These are phyloP conservation scores for Erythrophleum fordii DNA, from an alignment of 306 rosid species.

Conservation along the genomic window DNA sequence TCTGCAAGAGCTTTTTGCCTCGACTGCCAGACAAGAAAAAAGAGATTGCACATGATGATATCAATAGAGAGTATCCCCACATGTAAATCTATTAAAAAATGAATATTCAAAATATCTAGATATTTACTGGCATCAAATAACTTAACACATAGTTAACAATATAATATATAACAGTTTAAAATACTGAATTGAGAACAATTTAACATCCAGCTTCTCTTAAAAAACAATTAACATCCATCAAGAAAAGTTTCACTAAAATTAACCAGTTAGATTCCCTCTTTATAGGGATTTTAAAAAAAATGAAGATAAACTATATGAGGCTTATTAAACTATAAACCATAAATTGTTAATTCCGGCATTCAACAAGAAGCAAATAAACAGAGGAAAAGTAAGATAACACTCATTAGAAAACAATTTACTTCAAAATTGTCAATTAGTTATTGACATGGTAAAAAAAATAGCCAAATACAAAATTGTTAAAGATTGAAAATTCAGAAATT, in stretches of 20 bases:
- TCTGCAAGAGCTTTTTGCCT: constrained; percentile 94
- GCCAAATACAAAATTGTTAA: constrained; percentile 8
- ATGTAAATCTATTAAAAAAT: constrained; percentile 13
- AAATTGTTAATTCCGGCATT: not conserved
- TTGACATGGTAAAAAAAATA: constrained; percentile 4
- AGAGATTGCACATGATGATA: constrained; percentile 21
- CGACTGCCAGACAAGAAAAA: constrained; percentile 60
- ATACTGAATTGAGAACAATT: not conserved
- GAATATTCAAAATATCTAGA: constrained; percentile 4
- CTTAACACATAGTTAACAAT: not conserved
- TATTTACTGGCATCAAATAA: constrained; percentile 25
- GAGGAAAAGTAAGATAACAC: constrained; percentile 4
- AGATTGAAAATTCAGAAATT: constrained; percentile 27
- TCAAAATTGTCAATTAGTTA: constrained; percentile 2
- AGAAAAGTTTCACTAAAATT: not conserved
- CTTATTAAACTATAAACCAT: not conserved
- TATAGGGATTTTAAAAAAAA: not conserved
- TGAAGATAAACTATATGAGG: not conserved
- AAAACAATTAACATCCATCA: constrained; percentile 15
- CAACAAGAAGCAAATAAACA: constrained; percentile 23
- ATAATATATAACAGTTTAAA: not conserved
- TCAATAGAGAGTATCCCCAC: constrained; percentile 28
- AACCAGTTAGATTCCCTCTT: not conserved
- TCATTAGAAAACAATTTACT: constrained; percentile 18
- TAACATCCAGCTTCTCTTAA: not conserved